Evolutionary conservation across 2,329 filamentous ascomycete genomes (phyloP).

Genomic region (Scedosporium dehoogii): DNA sequence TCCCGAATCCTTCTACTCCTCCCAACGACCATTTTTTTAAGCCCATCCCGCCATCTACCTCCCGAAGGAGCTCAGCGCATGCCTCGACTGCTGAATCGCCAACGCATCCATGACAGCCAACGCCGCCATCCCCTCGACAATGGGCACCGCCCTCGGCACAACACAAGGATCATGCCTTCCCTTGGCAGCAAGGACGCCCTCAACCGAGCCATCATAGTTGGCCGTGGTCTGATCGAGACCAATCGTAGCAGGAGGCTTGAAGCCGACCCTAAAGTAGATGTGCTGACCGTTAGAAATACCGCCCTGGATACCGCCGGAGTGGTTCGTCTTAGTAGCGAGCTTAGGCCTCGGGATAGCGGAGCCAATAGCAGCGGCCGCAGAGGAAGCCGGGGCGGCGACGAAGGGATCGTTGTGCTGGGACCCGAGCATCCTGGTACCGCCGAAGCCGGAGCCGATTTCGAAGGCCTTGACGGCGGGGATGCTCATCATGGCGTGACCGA

Average conservation of each 20-base stretch:
- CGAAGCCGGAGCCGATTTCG: conserved; percentile 89
- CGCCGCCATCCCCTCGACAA: conserved; percentile 86
- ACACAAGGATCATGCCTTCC: conserved; percentile 92
- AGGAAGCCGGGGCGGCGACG: conserved; percentile 29
- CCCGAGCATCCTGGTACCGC: conserved; percentile 74
- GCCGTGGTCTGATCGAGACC: conserved; percentile 78
- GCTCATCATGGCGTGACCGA: conserved; percentile 89
- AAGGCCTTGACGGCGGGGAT: conserved; percentile 95
- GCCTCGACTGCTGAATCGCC: conserved; percentile 64
- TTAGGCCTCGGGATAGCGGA: conserved; percentile 33
- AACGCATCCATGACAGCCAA: conserved; percentile 80
- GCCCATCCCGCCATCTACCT: background rate
- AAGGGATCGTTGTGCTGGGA: conserved; percentile 91
- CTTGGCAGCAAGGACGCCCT: conserved; percentile 79
- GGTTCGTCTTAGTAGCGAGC: conserved; percentile 84
- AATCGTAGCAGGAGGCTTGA: conserved; percentile 94
- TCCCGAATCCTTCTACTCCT: background rate
- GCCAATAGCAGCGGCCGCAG: conserved; percentile 33
- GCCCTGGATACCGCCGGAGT: conserved; percentile 89
- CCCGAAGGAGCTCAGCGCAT: conserved; percentile 14
- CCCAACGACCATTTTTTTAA: background rate
- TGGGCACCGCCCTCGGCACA: conserved; percentile 76
- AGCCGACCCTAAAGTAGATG: conserved; percentile 90
- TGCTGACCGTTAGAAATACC: conserved; percentile 89
- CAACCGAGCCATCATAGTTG: conserved; percentile 59